Base-by-base conservation (phyloP, 495 filamentous ascomycete genomes). In the Cairneyella variabilis region DNA sequence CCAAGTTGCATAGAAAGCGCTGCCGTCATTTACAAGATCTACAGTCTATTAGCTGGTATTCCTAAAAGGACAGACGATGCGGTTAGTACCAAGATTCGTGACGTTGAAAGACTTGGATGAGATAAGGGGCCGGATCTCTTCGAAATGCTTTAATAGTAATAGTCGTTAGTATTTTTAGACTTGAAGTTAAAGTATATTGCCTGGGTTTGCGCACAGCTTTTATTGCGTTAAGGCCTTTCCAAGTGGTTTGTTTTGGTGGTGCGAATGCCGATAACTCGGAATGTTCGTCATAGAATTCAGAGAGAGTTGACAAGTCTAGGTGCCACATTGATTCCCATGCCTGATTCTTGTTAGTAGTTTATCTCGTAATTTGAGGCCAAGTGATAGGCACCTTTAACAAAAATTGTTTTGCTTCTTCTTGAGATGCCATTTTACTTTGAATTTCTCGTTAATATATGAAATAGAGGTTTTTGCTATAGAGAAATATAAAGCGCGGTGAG, bases 181-280 rank as follows among this genome's bases (percentile, higher is more conserved):
- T 22, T 27, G 7, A 40, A 50, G 20, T 26, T 38, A 16, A 16
- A 23, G 16, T 51, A 41, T 12, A 51, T 9, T 38, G 2, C 17
- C 16, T 17, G 6, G 36, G 46, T 21, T 49, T 51, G 23, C 48
- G 3, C 17, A 53, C 50, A 14, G 23, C 50, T 53, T 41, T 53
- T 34, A 53, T 44, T 5, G 25, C 39, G 5, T 44, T 40, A 25
- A 53, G 16, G 7, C 50, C 50, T 37, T 20, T 45, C 50, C 50
- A 53, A 34, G 50, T 53, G 2, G 25, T 44, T 30, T 53, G 50
- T 44, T 53, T 53, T 20, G 50, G 50, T 28, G 50, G 50, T 18
- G 39, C 34, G 26, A 34, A 53, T 22, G 25, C 50, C 10, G 39
- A 44, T n/a, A 53, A 16, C 50, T 45, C 39, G 5, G 40, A 38